A percentile compares a stretch with the other conserved stretches of the same genome.
Evolutionary conservation across 2,329 filamentous ascomycete genomes (phyloP).

Genomic region (Fusarium floridanum): DNA sequence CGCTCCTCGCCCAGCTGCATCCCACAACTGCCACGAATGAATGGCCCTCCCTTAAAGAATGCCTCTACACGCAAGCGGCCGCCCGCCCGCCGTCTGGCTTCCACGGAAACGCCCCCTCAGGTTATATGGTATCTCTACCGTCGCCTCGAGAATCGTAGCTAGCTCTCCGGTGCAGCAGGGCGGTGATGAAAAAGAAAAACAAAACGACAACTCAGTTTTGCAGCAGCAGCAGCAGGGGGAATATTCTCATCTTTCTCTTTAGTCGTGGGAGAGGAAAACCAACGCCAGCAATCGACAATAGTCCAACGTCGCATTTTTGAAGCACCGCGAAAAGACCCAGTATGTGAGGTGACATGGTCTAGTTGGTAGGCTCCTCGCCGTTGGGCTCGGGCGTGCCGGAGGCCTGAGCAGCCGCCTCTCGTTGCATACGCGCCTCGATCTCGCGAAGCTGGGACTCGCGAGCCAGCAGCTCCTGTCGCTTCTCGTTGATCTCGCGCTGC

Average conservation of each 20-base stretch:
- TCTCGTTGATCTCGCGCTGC: slow-evolving; percentile 99
- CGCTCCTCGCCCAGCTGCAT: slow-evolving; percentile 35
- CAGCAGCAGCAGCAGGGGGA: slow-evolving; percentile 54
- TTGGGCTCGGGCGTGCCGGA: slow-evolving; percentile 63
- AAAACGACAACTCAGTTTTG: slow-evolving; percentile 54
- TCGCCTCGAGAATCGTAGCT: slow-evolving; percentile 49
- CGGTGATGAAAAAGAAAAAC: slow-evolving; percentile 50
- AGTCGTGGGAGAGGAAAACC: slow-evolving; percentile 58
- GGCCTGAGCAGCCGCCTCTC: slow-evolving; percentile 75
- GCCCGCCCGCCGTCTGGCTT: slow-evolving; percentile 29
- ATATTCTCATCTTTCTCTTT: slow-evolving; percentile 59
- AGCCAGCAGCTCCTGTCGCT: slow-evolving; percentile 96
- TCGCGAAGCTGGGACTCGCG: slow-evolving; percentile 98
- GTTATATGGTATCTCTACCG: slow-evolving; percentile 42
- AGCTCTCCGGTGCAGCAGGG: slow-evolving; percentile 45
- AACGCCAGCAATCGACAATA: slow-evolving; percentile 64
- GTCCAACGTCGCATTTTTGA: slow-evolving; percentile 58
- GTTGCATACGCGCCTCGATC: slow-evolving; percentile 97
- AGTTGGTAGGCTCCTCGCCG: slow-evolving; percentile 65
- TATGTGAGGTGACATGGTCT: slow-evolving; percentile 50
- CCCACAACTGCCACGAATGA: slow-evolving; percentile 39
- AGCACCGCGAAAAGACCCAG: slow-evolving; percentile 50
- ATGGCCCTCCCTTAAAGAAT: slow-evolving; percentile 34
- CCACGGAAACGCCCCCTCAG: slow-evolving; percentile 20
- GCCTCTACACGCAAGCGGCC: slow-evolving; percentile 33